A percentile compares a stretch with the other conserved stretches of the same genome.
phyloP scores from a whole-genome alignment of 352 stramenopile species.

The Phytophthora crassamura region DNA sequence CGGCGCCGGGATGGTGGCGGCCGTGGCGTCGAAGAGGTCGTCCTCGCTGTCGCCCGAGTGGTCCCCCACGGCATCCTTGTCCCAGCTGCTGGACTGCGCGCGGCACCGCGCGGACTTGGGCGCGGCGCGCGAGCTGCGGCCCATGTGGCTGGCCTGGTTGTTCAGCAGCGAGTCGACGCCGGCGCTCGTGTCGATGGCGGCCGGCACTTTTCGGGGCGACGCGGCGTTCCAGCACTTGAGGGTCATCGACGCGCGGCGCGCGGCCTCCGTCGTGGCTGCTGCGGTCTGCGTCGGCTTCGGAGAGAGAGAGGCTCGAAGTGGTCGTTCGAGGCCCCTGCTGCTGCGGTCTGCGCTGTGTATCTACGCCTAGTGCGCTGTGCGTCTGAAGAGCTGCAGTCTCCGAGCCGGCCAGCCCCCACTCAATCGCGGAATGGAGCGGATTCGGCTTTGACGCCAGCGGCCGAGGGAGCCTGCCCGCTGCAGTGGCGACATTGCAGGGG shows the following conservation, averaged over 20 bases:
- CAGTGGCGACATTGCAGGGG: constrained; percentile 46
- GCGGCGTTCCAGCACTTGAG: constrained; percentile 67
- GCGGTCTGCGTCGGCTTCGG: not conserved
- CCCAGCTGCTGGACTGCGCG: constrained; percentile 73
- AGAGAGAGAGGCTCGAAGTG: not conserved
- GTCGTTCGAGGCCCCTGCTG: constrained; percentile 3
- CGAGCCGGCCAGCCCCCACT: constrained; percentile 18
- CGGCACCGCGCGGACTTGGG: constrained; percentile 47
- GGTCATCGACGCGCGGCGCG: constrained; percentile 45
- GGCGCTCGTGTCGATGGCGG: constrained; percentile 28
- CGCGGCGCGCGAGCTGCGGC: constrained; percentile 17
- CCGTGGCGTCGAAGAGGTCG: constrained; percentile 48
- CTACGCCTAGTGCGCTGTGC: constrained; percentile 12
- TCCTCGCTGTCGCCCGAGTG: constrained; percentile 44
- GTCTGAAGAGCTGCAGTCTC: not conserved
- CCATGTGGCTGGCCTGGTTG: constrained; percentile 28
- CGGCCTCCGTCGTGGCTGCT: constrained; percentile 19
- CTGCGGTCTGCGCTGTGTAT: constrained; percentile 4
- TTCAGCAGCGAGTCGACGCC: constrained; percentile 39
- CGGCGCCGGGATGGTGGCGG: constrained; percentile 48
- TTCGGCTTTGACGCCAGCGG: constrained; percentile 37
- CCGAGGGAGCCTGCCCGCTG: constrained; percentile 20
- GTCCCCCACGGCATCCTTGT: constrained; percentile 48
- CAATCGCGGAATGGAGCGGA: constrained; percentile 46
- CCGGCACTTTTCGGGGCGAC: constrained; percentile 35